Percentiles rank a stretch among this genome's conserved stretches.
These are phyloP conservation scores for Leucosporidium yakuticum DNA, from an alignment of 768 basidiomycete species.

Conservation along the genomic window DNA sequence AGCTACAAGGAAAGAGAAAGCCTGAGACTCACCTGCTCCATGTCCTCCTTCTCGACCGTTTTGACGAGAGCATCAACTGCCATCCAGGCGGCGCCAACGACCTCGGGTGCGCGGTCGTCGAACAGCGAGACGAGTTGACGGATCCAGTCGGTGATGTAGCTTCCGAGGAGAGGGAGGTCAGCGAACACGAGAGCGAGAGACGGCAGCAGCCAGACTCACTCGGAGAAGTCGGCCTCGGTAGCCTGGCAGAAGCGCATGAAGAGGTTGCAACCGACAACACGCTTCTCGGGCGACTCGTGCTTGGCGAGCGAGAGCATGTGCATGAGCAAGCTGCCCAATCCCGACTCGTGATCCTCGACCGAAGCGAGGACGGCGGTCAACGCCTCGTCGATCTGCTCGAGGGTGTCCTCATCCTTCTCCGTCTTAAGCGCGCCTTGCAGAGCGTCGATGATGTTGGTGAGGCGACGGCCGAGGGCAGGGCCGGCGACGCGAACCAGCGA, in stretches of 20 bases:
- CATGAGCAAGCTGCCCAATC: constrained; percentile 82
- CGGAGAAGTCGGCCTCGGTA: constrained; percentile 68
- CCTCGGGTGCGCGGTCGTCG: constrained; percentile 60
- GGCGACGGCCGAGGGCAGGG: constrained; percentile 72
- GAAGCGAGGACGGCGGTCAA: constrained; percentile 67
- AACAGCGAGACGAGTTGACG: constrained; percentile 75
- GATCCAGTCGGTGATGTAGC: constrained; percentile 88
- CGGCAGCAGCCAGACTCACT: constrained; percentile 39
- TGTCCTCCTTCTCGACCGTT: constrained; percentile 82
- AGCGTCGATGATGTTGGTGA: constrained; percentile 70
- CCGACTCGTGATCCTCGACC: constrained; percentile 69
- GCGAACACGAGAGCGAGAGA: too few species aligned
- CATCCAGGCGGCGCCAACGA: constrained; percentile 66
- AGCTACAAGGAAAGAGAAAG: too few species aligned
- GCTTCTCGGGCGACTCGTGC: constrained; percentile 60
- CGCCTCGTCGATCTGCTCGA: constrained; percentile 65
- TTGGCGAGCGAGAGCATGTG: constrained; percentile 85
- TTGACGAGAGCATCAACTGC: constrained; percentile 85
- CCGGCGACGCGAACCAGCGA: constrained; percentile 92
- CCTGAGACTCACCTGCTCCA: constrained; percentile 56
- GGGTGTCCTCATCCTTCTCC: constrained; percentile 61
- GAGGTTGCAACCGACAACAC: constrained; percentile 70
- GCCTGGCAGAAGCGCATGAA: constrained; percentile 78
- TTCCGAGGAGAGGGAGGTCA: too few species aligned
- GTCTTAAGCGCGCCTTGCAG: constrained; percentile 69